Base-by-base conservation (phyloP, 345 rosid species). In the Hypericum androsaemum region DNA sequence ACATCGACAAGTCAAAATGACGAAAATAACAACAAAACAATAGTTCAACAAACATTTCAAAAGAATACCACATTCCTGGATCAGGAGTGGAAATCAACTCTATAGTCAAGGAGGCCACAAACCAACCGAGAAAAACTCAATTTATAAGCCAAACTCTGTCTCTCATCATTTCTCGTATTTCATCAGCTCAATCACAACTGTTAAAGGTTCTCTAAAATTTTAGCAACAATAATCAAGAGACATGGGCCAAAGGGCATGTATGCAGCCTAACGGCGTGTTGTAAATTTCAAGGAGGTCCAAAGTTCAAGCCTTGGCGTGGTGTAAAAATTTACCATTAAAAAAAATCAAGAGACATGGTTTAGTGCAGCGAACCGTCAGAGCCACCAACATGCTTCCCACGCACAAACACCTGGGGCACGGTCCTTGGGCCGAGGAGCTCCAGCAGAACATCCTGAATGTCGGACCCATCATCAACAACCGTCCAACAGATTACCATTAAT, bases 381-480 rank as follows among this genome's bases (percentile, higher is more conserved):
- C 71, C 71, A 39, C 71, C 65, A 50, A 66, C 52, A 50, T 66
- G 71, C 58, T 60, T 56, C 37, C 71, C 62, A 45, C 61, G 60
- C 53, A 66, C 58, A 61, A 66, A 66, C 37, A 66, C 60, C 49
- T 66, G 66, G 0, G 71, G 71, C 44, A 66, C 62, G 51, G 71
- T 66, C 41, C 52, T 47, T 7, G 49, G 42, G 10, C 71, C 71
- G 7, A 66, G 57, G 16, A 60, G 48, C 9, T 66, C 71, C 12
- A 66, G 60, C 16, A 66, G 71, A 61, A 44, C 58, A 51, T 61
- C 28, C 58, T 61, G 71, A 45, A 66, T 56, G 43, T 61, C 39
- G 51, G 50, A 12, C 8, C 71, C 71, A 51, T 66, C 65, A 56
- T 56, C 66, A 60, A 46, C 46, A 32, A 10, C 17, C 12, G 39